These are phyloP conservation scores for Fusarium multiceps DNA, from an alignment of 2,329 filamentous ascomycete genomes.

Conservation along the genomic window DNA sequence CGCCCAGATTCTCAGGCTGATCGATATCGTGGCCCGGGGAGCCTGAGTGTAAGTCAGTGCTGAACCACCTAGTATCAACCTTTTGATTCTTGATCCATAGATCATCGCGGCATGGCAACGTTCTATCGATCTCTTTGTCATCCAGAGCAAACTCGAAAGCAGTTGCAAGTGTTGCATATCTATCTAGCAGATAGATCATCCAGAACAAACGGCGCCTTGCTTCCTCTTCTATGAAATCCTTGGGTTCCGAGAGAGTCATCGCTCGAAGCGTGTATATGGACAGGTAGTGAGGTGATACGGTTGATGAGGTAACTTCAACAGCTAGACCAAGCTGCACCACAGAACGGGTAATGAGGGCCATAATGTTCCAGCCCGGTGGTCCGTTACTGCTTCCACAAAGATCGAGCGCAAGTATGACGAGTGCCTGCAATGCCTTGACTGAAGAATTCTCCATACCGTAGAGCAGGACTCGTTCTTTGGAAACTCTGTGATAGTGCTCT, in stretches of 20 bases:
- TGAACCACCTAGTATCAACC: conserved; percentile 88
- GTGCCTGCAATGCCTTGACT: conserved; percentile 85
- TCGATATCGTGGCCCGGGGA: conserved; percentile 71
- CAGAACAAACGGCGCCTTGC: conserved; percentile 86
- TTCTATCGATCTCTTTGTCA: conserved; percentile 89
- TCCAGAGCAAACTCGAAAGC: conserved; percentile 92
- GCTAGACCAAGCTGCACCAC: conserved; percentile 89
- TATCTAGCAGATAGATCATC: conserved; percentile 92
- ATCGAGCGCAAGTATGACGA: conserved; percentile 88
- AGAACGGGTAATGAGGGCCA: conserved; percentile 87
- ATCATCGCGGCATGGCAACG: conserved; percentile 87
- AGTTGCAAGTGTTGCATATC: conserved; percentile 90
- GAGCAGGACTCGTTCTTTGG: conserved; percentile 86
- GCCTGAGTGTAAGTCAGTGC: conserved; percentile 58
- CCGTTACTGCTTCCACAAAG: conserved; percentile 89
- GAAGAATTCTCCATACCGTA: conserved; percentile 92
- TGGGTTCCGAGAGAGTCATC: conserved; percentile 84
- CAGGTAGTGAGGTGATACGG: conserved; percentile 80
- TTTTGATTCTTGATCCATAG: conserved; percentile 85
- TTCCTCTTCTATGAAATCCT: conserved; percentile 90
- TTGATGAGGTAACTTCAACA: conserved; percentile 82
- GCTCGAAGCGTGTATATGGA: conserved; percentile 92
- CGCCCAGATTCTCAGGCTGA: conserved; percentile 82
- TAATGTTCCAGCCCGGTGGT: conserved; percentile 90
- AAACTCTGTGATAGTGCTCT: conserved; percentile 79